phyloP scores from a whole-genome alignment of 345 rosid species.

The Syzygium aromaticum region DNA sequence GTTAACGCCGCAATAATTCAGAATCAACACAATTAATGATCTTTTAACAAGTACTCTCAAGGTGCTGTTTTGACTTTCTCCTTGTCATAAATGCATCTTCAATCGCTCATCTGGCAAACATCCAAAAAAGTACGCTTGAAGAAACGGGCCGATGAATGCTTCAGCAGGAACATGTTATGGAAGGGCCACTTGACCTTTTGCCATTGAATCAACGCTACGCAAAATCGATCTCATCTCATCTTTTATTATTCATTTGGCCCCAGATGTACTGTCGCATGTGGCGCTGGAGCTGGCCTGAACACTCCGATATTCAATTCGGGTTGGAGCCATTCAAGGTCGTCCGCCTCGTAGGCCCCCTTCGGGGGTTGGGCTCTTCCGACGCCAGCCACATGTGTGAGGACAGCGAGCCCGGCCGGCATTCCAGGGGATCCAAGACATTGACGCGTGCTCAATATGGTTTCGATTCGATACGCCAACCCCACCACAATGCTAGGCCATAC shows the following conservation, averaged over 20 bases:
- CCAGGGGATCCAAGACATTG: background rate
- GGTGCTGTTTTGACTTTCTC: background rate
- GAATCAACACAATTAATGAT: background rate
- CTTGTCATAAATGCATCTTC: background rate
- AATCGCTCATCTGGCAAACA: background rate
- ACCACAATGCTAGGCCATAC: fast-evolving
- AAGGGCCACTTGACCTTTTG: background rate
- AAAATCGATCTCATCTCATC: background rate
- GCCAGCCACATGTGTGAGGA: background rate
- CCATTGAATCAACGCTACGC: background rate
- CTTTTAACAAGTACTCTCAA: background rate
- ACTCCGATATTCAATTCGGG: background rate
- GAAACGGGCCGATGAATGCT: background rate
- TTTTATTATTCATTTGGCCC: background rate
- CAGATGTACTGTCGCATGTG: background rate
- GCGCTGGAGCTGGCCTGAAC: background rate
- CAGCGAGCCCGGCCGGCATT: background rate
- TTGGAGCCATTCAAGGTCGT: background rate
- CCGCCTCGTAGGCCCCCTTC: background rate
- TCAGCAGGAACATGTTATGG: background rate
- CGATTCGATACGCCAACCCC: background rate
- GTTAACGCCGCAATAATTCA: background rate
- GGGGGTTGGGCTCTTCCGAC: background rate
- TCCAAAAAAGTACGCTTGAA: background rate
- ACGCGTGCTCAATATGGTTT: background rate